Evolutionary conservation across 2,329 filamentous ascomycete species (phyloP), one percentile per base, ranked within the genome.

Genomic region (Curvularia sp.): DNA sequence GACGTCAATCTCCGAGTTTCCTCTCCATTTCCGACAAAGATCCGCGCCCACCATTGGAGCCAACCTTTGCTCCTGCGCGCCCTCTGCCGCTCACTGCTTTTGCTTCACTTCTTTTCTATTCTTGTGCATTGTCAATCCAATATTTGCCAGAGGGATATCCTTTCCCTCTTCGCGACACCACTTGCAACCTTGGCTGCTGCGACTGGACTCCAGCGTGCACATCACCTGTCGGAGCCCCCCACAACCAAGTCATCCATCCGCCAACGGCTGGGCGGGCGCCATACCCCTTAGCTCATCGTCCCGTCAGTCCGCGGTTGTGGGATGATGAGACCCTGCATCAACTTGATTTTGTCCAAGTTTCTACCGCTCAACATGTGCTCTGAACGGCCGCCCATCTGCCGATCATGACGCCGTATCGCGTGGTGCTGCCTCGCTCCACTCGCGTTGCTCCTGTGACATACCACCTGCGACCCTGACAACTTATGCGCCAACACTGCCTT

Each of bases 371-470:
- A 43, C 53, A 61, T 56, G 30, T 61, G 56, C 68, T 56, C 28
- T 39, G 55, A 55, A 20, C 15, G 56, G 66, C 52, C 41, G 57
- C 42, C 30, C 35, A 18, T 52, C 28, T 63, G 70, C 58, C 64
- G 69, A 73, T 73, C 70, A 72, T 73, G 67, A 73, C 70, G 70
- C 66, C 68, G 69, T 55, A 73, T 53, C 58, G 51, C 52, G 55
- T 51, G 50, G 48, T 30, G 51, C 15, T 52, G 22, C 57, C 39
- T 47, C 22, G 24, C 39, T 58, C 53, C 42, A 59, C 53, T 54
- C 55, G 50, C 28, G 46, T 59, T 51, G 46, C 50, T 57, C 26
- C 35, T 41, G 47, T 51, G 57, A 57, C 26, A 28, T 28, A 8
- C 26, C 26, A 8, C 6, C 26, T 46, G 20, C 44, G 35, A 30